Conservation (phyloP, 805 yeast species). For the Wickerhamiella sorbophila region DNA sequence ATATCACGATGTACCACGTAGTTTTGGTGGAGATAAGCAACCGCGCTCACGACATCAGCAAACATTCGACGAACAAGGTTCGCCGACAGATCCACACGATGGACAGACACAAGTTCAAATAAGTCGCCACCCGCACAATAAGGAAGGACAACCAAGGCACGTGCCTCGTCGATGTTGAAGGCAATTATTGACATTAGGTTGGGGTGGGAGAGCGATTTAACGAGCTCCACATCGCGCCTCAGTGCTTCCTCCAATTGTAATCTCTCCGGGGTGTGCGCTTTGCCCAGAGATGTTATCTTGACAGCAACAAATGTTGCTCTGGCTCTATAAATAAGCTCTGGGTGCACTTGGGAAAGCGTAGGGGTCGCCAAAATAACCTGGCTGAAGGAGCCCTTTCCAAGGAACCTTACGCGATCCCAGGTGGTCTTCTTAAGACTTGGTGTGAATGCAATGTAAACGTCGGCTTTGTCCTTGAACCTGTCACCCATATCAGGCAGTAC, state of each 20-base stretch:
- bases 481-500: not conserved
- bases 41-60: constrained; percentile 55
- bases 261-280: constrained; percentile 29
- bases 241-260: constrained; percentile 47
- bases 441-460: constrained; percentile 20
- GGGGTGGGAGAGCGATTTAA: constrained; percentile 40
- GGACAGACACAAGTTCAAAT: constrained; percentile 41
- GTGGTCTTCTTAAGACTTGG: constrained; percentile 13
- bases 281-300: constrained; percentile 41
- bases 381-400: constrained; percentile 31
- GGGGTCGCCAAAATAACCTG: constrained; percentile 28
- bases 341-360: constrained; percentile 22
- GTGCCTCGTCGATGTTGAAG: constrained; percentile 26
- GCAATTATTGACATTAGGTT: constrained; percentile 45
- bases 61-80: constrained; percentile 45
- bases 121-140: constrained; percentile 79
- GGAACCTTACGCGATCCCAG: constrained; percentile 22
- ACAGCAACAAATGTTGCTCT: constrained; percentile 42
- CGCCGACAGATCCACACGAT: constrained; percentile 33
- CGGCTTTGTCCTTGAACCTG: constrained; percentile 6
- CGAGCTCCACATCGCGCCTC: constrained; percentile 59
- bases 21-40: constrained; percentile 52
- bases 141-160: constrained; percentile 47
- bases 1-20: constrained; percentile 79
- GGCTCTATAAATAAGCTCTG: constrained; percentile 15